A percentile compares a stretch with the other conserved stretches of the same genome.
These are phyloP conservation scores for Entomortierella chlamydospora DNA, from an alignment of 192 early-diverging fungal species.

Conservation along the genomic window DNA sequence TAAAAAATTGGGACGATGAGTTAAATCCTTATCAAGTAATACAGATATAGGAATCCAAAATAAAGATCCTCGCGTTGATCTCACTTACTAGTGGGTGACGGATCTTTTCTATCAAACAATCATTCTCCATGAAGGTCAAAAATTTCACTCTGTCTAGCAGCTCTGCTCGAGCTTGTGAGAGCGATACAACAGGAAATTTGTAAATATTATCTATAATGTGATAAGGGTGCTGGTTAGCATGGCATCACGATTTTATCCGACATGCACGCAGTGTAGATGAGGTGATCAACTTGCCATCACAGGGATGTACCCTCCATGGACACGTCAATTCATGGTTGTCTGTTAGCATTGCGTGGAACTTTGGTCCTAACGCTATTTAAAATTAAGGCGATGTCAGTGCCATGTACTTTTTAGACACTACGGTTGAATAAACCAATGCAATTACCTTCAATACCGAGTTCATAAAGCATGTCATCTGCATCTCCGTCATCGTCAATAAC, in stretches of 20 bases:
- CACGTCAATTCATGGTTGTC: constrained; percentile 23
- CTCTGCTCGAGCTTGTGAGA: constrained; percentile 25
- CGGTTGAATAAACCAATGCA: no score
- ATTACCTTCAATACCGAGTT: constrained; percentile 27
- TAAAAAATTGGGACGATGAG: not conserved
- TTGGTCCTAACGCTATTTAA: constrained; percentile 24
- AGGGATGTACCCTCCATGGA: constrained; percentile 47
- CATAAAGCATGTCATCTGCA: not conserved
- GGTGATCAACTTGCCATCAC: constrained; percentile 19
- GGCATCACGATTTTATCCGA: not conserved
- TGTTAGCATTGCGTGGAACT: constrained; percentile 44
- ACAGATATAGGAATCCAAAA: not conserved
- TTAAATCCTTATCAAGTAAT: no score
- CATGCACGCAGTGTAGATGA: not conserved
- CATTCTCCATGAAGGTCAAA: constrained; percentile 2
- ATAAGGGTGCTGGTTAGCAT: not conserved
- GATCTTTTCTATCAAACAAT: constrained; percentile 8
- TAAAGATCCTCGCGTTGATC: not conserved
- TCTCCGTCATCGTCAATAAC: not conserved
- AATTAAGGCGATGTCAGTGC: not conserved
- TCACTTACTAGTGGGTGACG: constrained; percentile 42
- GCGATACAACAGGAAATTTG: constrained; percentile 37
- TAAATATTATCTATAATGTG: constrained; percentile 32
- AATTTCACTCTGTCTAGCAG: constrained; percentile 16
- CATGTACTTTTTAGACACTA: no score